Conservation (phyloP, 257 asterid species). For the Solanum etuberosum region DNA sequence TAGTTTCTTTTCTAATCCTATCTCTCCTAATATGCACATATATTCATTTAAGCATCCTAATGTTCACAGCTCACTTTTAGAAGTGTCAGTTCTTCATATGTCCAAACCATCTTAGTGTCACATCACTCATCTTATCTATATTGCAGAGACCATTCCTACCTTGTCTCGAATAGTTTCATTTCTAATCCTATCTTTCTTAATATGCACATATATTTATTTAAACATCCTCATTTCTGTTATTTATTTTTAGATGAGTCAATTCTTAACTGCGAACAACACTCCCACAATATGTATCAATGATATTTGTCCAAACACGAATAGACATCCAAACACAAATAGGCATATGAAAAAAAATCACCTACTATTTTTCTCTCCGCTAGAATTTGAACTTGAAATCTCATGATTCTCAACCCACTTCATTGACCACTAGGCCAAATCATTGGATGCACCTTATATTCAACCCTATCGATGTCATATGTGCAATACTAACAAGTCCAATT, state of each 20-base stretch:
- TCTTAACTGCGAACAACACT: not conserved
- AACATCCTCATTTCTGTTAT: not conserved
- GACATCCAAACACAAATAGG: no score
- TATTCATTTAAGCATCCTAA: not conserved
- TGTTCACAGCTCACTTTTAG: not conserved
- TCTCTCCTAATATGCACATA: not conserved
- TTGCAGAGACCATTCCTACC: not conserved
- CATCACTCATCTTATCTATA: not conserved
- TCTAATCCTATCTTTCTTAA: not conserved
- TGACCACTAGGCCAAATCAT: not conserved
- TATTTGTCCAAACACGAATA: not conserved
- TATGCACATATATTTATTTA: not conserved
- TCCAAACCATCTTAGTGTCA: not conserved
- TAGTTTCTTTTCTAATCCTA: not conserved
- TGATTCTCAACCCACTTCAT: not conserved
- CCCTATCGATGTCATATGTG: not conserved
- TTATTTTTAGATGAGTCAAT: not conserved
- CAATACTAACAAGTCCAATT: not conserved
- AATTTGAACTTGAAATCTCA: not conserved
- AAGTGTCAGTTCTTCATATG: not conserved
- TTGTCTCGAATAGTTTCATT: not conserved
- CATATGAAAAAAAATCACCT: not conserved
- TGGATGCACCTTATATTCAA: not conserved
- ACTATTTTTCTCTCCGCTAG: no score
- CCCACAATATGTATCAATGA: not conserved